Evolutionary conservation across 176 grass and related monocot genomes (phyloP), one percentile per base, ranked within the genome.

Genomic region (Stipa capillata): DNA sequence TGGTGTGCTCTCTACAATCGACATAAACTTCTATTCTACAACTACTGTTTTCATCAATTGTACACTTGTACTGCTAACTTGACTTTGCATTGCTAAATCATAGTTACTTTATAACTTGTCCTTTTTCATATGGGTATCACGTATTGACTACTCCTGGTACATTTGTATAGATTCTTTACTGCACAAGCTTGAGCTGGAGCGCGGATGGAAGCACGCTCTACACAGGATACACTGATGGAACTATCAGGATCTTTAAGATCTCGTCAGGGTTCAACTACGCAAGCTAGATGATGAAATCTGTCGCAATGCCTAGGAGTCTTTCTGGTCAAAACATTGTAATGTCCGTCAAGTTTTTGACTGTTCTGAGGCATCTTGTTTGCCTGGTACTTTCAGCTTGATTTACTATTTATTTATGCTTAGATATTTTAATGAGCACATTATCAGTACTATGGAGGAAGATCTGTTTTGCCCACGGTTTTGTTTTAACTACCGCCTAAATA

Each of bases 151-250:
- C 2, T 52, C 11, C 3, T 72, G 36, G 1, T 76, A 10, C 20
- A 11, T 32, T 28, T 76, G 2, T 74, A 37, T 32, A 94, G 88
- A 79, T 91, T 57, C 74, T 88, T 32, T 81, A 94, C 85, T 91
- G 91, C 82, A 69, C 91, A 62, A 88, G 88, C 62, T 83, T 94
- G 85, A 90, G 82, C 86, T 94, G 91, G 91, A 91, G 88, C 32
- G 70, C 84, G 0, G 88, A 91, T 3, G 88, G 85, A 53, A 91
- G 79, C 66, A 91, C 85, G 4, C 78, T 91, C 9, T 88, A 80
- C 47, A 67, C 85, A 23, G 82, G 82, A 40, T 94, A 86, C 75
- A 88, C 88, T 0, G 88, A 91, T 48, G 88, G 85, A 73, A 77
- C 88, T 69, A 94, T 94, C 76, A 91, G 73, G 82, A 79, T 91